A percentile compares a stretch with the other conserved stretches of the same genome.
Conservation (phyloP, 225 moss, liverwort and hornwort species). For the Antitrichia curtipendula region DNA sequence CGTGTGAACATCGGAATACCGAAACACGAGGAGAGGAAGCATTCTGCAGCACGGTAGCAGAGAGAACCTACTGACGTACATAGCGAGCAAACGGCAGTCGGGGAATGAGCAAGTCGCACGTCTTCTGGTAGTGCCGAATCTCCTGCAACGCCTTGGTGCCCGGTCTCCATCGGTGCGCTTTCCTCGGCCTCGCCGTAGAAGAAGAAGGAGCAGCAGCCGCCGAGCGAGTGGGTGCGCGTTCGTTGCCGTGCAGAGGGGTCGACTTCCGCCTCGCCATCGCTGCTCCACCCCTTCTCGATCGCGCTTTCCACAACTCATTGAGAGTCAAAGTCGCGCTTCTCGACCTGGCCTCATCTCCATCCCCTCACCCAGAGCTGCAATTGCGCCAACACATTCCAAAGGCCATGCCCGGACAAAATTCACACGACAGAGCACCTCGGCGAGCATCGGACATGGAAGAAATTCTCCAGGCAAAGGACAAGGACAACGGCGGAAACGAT, state of each 20-base stretch:
- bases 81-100: slow-evolving; percentile 43
- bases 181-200: neutral
- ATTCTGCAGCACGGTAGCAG: neutral
- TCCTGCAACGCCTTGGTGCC: slow-evolving; percentile 48
- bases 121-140: slow-evolving; percentile 45
- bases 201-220: neutral
- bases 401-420: too few relatives aligned
- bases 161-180: slow-evolving; percentile 34
- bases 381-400: neutral
- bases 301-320: neutral
- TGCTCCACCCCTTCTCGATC: neutral
- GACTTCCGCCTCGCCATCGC: slow-evolving; percentile 21
- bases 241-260: slow-evolving; percentile 2
- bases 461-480: too few relatives aligned
- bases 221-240: neutral
- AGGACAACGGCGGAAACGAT: too few relatives aligned
- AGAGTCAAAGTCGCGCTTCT: neutral
- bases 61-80: slow-evolving; percentile 1
- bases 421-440: neutral
- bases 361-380: neutral
- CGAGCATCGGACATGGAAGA: neutral
- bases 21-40: neutral
- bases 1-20: neutral
- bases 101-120: slow-evolving; percentile 33
- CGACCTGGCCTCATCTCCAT: neutral